A percentile compares a stretch with the other conserved stretches of the same genome.
Evolutionary conservation across 2,329 filamentous ascomycete genomes (phyloP).

Genomic region (Nectriaceae sp.): DNA sequence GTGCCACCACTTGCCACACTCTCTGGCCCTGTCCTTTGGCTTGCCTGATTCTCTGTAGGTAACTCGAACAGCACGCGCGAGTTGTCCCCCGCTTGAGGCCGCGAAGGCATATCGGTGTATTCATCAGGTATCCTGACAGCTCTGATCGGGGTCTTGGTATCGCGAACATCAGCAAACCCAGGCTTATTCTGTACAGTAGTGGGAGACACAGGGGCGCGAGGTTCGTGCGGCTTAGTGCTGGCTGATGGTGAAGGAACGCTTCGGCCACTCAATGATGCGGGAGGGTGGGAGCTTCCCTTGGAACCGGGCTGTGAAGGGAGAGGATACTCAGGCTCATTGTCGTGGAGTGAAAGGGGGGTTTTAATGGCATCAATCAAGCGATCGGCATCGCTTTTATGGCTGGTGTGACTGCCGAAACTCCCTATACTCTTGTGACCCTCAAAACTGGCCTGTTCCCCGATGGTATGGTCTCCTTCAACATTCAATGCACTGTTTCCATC

Average conservation of each 20-base stretch:
- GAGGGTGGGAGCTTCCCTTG: conserved; percentile 10
- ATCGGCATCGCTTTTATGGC: conserved; percentile 64
- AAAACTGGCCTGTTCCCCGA: conserved; percentile 19
- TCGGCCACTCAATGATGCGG: conserved; percentile 1
- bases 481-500: conserved; percentile 42
- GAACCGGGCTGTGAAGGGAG: conserved; percentile 19
- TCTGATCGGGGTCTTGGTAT: conserved; percentile 47
- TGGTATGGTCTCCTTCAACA: conserved; percentile 9
- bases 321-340: conserved; percentile 36
- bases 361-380: conserved; percentile 72
- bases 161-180: conserved; percentile 42
- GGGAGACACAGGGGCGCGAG: conserved; percentile 12
- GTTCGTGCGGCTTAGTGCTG: not conserved
- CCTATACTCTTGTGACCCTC: conserved; percentile 36
- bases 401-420: conserved; percentile 46
- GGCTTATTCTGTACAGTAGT: conserved; percentile 26
- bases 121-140: conserved; percentile 53
- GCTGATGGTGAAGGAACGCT: not conserved
- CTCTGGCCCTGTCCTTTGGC: conserved; percentile 17
- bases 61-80: conserved; percentile 45
- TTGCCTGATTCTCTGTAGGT: conserved; percentile 13
- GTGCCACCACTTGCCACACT: conserved; percentile 26
- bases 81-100: conserved; percentile 30
- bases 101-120: conserved; percentile 35
- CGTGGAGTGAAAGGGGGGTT: conserved; percentile 51